Evolutionary conservation across 2,329 filamentous ascomycete species (phyloP).

Genomic region (Exophiala aquamarina): DNA sequence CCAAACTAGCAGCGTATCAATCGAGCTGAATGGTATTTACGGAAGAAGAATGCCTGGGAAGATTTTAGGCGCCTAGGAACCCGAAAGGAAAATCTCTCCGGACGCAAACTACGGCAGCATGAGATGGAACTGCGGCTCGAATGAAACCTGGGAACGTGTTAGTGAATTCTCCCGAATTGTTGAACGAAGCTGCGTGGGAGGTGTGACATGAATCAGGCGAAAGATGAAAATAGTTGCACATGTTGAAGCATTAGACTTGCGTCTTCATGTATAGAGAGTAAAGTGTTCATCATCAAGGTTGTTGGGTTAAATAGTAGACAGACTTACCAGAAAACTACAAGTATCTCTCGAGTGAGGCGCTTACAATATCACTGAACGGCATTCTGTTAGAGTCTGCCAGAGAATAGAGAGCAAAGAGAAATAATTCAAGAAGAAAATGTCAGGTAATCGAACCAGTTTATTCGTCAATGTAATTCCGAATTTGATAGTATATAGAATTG

Average conservation of each 20-base stretch:
- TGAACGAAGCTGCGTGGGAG: no score
- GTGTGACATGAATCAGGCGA: conserved; percentile 50
- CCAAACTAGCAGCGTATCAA: conserved; percentile 23
- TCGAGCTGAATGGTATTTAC: conserved; percentile 3
- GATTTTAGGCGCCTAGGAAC: no score
- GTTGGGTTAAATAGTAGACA: conserved; percentile 8
- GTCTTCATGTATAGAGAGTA: conserved; percentile 62
- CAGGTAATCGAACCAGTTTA: conserved; percentile 51
- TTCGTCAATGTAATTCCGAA: conserved; percentile 47
- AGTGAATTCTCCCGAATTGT: no score
- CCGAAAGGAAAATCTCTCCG: no score
- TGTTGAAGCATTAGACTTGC: conserved; percentile 51
- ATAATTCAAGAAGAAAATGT: conserved; percentile 19
- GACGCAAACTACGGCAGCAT: no score
- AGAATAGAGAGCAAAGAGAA: no score
- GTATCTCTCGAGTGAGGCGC: no score
- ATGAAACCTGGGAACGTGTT: no score
- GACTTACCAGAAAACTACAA: conserved; percentile 14
- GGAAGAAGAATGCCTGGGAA: not conserved
- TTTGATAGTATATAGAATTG: conserved; percentile 50
- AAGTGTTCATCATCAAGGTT: conserved; percentile 52
- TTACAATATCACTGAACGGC: no score
- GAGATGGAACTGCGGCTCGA: no score
- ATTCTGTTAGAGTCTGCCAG: no score
- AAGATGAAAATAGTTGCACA: conserved; percentile 65